A percentile compares a stretch with the other conserved stretches of the same genome.
These are phyloP conservation scores for Salvia rosmarinus DNA, from an alignment of 257 asterid species.

Conservation along the genomic window DNA sequence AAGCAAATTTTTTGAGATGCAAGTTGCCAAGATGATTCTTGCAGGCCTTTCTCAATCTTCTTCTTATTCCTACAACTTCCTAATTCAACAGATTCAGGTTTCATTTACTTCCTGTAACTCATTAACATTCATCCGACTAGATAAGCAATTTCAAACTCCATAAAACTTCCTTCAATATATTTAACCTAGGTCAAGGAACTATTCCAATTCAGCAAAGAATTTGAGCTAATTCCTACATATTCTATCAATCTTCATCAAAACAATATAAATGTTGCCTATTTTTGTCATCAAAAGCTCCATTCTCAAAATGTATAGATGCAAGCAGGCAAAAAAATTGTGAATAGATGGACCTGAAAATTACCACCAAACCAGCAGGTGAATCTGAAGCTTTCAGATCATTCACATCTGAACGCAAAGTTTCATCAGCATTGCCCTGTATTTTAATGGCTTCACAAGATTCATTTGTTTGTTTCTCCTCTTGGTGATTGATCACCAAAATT, in stretches of 20 bases:
- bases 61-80: conserved; percentile 17
- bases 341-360: conserved; percentile 38
- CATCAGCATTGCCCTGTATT: conserved; percentile 38
- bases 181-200: conserved; percentile 18
- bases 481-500: conserved; percentile 37
- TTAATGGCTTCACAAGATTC: conserved; percentile 39
- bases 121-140: conserved; percentile 5
- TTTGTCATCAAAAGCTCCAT: neutral
- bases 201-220: conserved; percentile 13
- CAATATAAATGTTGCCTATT: neutral
- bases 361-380: conserved; percentile 42
- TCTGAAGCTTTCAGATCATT: conserved; percentile 42
- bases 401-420: conserved; percentile 39
- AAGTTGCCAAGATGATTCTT: conserved; percentile 11
- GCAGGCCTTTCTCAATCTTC: conserved; percentile 12
- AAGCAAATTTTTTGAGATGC: conserved; percentile 8
- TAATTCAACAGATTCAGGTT: neutral
- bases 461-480: conserved; percentile 29
- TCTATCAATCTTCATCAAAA: conserved; percentile 3
- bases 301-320: conserved; percentile 16
- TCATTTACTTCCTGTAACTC: conserved; percentile 7
- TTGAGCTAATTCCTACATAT: conserved; percentile 3
- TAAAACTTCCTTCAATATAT: neutral
- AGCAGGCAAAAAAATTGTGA: conserved; percentile 2
- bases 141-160: conserved; percentile 15